Evolutionary conservation across 306 rosid species (phyloP), one percentile per base, ranked within the genome.

Genomic region (Dryas drummondii): DNA sequence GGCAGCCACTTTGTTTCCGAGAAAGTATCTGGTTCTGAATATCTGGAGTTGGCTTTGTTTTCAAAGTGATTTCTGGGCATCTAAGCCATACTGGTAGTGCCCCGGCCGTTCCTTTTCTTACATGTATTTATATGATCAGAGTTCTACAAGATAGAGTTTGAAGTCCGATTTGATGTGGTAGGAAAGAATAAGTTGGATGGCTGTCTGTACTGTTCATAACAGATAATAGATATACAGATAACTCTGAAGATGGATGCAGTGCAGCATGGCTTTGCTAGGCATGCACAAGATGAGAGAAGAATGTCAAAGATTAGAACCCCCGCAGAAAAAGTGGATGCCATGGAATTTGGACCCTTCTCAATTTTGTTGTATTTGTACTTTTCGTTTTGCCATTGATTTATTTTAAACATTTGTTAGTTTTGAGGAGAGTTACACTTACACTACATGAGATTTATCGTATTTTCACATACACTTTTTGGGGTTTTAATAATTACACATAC

Each of bases 1-100:
- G 56, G 22, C 27, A 13, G 27, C 48, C 2, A 64, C 75, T 68
- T 55, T 56, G 45, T 64, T 76, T 71, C 58, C 81, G 71, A 79
- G 63, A 52, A 76, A 47, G 50, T 55, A 9, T 14, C 46, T 75
- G 69, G 19, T 49, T 50, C 56, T 14, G 49, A 52, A 44, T 22
- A 27, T 52, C 19, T 47, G 78, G 48, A 64, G 60, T 49, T 47
- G 19, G 26, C 10, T 16, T 27, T 14, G 51, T 37, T 40, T 48
- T 42, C 22, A 40, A 60, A 57, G 40, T 57, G 63, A 57, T 32
- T 14, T 37, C 19, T 14, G 47, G 19, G 17, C 66, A 32, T 61
- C 66, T 61, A 46, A 61, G 45, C 46, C 6, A 10, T 22, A 6
- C 6, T 9, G 47, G 10, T 37, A 4, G 44, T 16, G 19, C 7